phyloP scores from a whole-genome alignment of 2,329 filamentous ascomycete species.

The Dendrostoma leiphaemia region DNA sequence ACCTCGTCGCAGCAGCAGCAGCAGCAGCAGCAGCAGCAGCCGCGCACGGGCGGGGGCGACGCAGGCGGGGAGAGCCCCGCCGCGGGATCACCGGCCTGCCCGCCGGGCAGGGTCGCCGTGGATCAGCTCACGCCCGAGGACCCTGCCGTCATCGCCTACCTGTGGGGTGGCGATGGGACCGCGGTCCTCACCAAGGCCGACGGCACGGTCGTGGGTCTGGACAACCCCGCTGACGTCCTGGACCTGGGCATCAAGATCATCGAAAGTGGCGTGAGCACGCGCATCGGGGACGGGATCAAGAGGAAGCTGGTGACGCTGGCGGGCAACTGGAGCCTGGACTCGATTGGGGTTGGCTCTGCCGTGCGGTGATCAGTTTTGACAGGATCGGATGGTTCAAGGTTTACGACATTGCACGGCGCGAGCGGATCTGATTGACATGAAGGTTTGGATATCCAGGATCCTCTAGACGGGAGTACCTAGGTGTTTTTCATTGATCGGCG shows the following conservation, averaged over 20 bases:
- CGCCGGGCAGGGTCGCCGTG: slow-evolving; percentile 29
- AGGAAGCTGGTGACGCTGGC: slow-evolving; percentile 40
- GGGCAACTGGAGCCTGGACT: slow-evolving; percentile 36
- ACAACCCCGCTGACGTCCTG: slow-evolving; percentile 38
- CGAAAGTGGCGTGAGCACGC: slow-evolving; percentile 37
- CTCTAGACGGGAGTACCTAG: no score
- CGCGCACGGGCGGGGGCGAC: slow-evolving; percentile 1
- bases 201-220: slow-evolving; percentile 33
- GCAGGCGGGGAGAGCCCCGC: slow-evolving; percentile 12
- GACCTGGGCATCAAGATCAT: slow-evolving; percentile 39
- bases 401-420: no score
- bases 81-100: slow-evolving; percentile 6
- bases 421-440: no score
- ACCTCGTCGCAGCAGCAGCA: slow-evolving; percentile 17
- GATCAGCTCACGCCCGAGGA: slow-evolving; percentile 41
- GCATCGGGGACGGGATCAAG: slow-evolving; percentile 43
- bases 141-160: slow-evolving; percentile 32
- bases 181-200: slow-evolving; percentile 34
- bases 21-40: not conserved
- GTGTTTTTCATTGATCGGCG: no score
- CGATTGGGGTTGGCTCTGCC: slow-evolving; percentile 1
- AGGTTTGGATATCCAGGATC: no score
- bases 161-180: slow-evolving; percentile 37
- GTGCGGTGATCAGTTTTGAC: not conserved
- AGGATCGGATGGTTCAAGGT: not conserved